Base-by-base conservation (phyloP, 345 rosid species). In the Linum tenue region DNA sequence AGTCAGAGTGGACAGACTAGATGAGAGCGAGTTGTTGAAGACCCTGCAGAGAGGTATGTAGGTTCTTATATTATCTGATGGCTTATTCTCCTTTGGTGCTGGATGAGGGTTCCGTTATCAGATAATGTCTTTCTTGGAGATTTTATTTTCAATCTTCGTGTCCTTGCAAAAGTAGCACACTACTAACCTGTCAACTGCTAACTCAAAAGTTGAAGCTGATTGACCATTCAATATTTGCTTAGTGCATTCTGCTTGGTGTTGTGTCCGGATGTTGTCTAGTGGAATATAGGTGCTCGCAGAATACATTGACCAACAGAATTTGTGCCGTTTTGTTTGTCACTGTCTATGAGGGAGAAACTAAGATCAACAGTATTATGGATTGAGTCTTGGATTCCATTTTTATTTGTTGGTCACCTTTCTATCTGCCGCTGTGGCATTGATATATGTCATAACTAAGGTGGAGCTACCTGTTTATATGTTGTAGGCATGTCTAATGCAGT, bases 1-100 rank as follows among this genome's bases (percentile, higher is more conserved):
- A 69, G 96, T 88, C 39, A 90, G 80, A 81, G 95, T 88, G 68
- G 90, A 90, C 75, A 82, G 95, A 84, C 78, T 92, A 44, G 91
- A 92, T 72, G 84, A 83, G 39, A 86, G 96, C 73, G 90, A 88
- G 78, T 73, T 92, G 62, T 73, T 92, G 58, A 88, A 81, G 80
- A 81, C 88, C 56, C 74, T 92, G 78, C 96, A 88, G 75, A 86
- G 88, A 85, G 97, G 97, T 89, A 66, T 44, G 74, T 75, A 9
- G 56, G 22, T 56, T 17, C 5, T 39, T 60, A n/a, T 56, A 31
- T 31, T 8, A 4, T 42, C n/a, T 63, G 0, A 3, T 14, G 38
- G 6, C 10, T 58, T 7, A 35, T 43, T 64, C 7, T 2, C 40
- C 48, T 67, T 1, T 40, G 61, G 64, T 16, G 53, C 14, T 12